Conservation (phyloP, 1,139 yeast species). For the Barnettozyma hawaiiensis region DNA sequence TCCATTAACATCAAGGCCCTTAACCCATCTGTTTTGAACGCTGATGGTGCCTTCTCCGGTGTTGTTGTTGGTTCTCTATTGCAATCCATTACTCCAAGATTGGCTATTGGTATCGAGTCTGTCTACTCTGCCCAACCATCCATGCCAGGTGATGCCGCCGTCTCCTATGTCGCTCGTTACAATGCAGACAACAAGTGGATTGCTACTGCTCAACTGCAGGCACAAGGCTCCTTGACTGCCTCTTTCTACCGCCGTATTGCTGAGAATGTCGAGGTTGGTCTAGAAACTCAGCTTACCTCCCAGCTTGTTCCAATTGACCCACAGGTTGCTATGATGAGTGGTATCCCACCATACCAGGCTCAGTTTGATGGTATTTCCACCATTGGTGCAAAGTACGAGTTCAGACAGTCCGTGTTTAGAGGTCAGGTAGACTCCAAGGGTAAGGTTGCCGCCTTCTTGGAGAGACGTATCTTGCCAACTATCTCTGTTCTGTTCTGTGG, state of each 20-base stretch:
- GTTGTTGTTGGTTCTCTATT: conserved; percentile 87
- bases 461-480: conserved; percentile 90
- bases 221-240: conserved; percentile 83
- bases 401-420: conserved; percentile 93
- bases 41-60: conserved; percentile 73
- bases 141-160: conserved; percentile 88
- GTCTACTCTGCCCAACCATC: conserved; percentile 76
- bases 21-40: conserved; percentile 69
- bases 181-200: conserved; percentile 77
- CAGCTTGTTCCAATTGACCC: conserved; percentile 65
- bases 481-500: conserved; percentile 86
- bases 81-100: conserved; percentile 79
- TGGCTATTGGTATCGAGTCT: conserved; percentile 89
- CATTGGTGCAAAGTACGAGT: conserved; percentile 95
- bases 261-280: conserved; percentile 93
- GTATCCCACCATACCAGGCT: conserved; percentile 76
- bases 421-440: conserved; percentile 93
- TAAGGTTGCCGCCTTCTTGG: conserved; percentile 85
- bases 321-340: conserved; percentile 69
- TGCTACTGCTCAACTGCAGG: conserved; percentile 90
- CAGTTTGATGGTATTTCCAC: conserved; percentile 89
- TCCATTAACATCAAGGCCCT: conserved; percentile 84
- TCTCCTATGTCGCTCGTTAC: conserved; percentile 88
- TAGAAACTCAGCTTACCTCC: conserved; percentile 84
- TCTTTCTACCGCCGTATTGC: conserved; percentile 93